phyloP scores from a whole-genome alignment of 768 basidiomycete genomes.

The Baorangia bicolor region DNA sequence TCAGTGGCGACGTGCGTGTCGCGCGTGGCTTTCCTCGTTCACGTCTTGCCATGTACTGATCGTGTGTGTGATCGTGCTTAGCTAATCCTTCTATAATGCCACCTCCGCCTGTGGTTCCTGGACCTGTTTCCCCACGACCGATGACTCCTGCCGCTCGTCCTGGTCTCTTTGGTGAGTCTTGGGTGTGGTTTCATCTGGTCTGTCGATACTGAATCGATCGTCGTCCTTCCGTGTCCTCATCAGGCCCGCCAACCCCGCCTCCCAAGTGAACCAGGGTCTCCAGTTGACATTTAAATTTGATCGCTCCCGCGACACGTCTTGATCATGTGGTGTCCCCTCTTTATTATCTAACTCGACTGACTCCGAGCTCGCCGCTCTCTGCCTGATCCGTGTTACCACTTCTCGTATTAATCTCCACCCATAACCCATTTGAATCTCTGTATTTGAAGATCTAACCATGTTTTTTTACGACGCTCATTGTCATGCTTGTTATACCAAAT shows the following conservation, averaged over 20 bases:
- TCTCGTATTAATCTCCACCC: neutral
- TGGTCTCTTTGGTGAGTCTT: conserved; percentile 62
- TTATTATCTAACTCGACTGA: conserved; percentile 3
- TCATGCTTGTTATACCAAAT: neutral
- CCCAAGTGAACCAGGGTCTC: conserved; percentile 35
- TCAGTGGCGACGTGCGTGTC: conserved; percentile 70
- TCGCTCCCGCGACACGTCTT: neutral
- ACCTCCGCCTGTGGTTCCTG: conserved; percentile 42
- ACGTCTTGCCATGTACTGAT: neutral
- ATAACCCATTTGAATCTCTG: neutral
- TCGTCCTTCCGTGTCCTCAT: neutral
- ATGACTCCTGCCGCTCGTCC: conserved; percentile 50
- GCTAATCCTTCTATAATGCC: conserved; percentile 67
- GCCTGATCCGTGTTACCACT: neutral
- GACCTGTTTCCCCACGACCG: conserved; percentile 33
- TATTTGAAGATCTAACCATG: conserved; percentile 1
- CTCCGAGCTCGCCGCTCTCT: neutral
- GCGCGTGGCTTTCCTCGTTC: neutral
- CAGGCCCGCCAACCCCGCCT: conserved; percentile 47
- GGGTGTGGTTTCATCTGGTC: neutral
- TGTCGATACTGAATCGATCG: neutral
- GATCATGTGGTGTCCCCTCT: neutral
- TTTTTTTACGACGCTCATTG: neutral
- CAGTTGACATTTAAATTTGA: neutral
- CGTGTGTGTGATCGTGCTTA: conserved; percentile 25